Evolutionary conservation across 306 rosid species (phyloP).

Genomic region (Cercis canadensis): DNA sequence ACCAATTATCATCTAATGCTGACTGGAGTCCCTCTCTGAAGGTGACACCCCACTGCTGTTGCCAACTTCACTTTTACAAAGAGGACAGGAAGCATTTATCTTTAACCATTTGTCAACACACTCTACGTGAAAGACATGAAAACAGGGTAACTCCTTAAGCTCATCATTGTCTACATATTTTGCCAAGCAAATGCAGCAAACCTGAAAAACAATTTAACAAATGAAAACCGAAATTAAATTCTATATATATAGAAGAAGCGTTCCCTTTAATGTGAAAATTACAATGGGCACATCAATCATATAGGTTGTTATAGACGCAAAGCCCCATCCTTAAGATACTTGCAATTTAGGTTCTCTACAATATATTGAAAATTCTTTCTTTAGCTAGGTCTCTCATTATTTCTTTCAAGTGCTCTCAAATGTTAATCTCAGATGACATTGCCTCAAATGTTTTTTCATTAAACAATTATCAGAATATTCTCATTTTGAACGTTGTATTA

Average conservation of each 20-base stretch:
- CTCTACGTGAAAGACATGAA: slow-evolving; percentile 66
- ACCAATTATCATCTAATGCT: slow-evolving; percentile 38
- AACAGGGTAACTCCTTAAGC: slow-evolving; percentile 73
- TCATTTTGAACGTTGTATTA: not conserved
- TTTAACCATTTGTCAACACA: slow-evolving; percentile 84
- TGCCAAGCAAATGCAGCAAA: slow-evolving; percentile 78
- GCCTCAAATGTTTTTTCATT: not conserved
- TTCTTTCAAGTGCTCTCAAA: not conserved
- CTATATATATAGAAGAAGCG: not conserved
- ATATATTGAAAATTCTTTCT: too few relatives aligned
- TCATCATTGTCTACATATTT: slow-evolving; percentile 69
- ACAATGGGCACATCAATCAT: not conserved
- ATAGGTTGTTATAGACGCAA: too few relatives aligned
- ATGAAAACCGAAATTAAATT: not conserved
- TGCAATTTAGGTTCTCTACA: not conserved
- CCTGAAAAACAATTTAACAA: slow-evolving; percentile 44
- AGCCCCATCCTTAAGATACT: not conserved
- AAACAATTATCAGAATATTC: not conserved
- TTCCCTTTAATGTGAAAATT: too few relatives aligned
- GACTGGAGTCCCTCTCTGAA: slow-evolving; percentile 48
- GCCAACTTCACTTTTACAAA: slow-evolving; percentile 68
- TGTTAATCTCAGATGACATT: too few relatives aligned
- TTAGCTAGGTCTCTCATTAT: not conserved
- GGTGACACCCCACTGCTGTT: slow-evolving; percentile 36
- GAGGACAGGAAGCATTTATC: slow-evolving; percentile 79